These are phyloP conservation scores for Intubia oerlemansii DNA, from an alignment of 2,329 filamentous ascomycete species.

Conservation along the genomic window DNA sequence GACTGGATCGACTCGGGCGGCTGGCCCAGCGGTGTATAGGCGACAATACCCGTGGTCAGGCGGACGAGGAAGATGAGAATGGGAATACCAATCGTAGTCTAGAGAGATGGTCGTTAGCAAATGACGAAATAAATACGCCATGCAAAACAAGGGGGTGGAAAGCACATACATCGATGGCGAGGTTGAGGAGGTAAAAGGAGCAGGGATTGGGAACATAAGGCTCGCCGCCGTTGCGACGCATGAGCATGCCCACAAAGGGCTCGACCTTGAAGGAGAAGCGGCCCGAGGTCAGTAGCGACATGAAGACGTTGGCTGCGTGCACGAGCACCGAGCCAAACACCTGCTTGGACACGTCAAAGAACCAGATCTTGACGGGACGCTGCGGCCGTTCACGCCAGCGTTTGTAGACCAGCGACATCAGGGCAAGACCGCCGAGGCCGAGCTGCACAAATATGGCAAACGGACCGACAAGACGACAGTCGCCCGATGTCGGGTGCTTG, in stretches of 20 bases:
- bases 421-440: constrained; percentile 61
- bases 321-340: constrained; percentile 83
- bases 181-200: constrained; percentile 85
- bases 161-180: constrained; percentile 84
- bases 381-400: constrained; percentile 82
- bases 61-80: constrained; percentile 80
- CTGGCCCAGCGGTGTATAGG: constrained; percentile 55
- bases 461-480: constrained; percentile 72
- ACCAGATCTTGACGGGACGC: constrained; percentile 87
- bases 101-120: constrained; percentile 3
- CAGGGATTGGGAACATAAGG: constrained; percentile 71
- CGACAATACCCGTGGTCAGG: constrained; percentile 48
- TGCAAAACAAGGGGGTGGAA: constrained; percentile 1
- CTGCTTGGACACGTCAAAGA: constrained; percentile 94
- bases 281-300: constrained; percentile 88
- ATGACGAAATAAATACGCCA: background rate
- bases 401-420: constrained; percentile 81
- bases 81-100: constrained; percentile 92
- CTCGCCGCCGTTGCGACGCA: constrained; percentile 17
- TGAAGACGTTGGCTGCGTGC: constrained; percentile 81
- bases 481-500: constrained; percentile 29
- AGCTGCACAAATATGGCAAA: constrained; percentile 85
- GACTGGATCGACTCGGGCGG: constrained; percentile 79
- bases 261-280: constrained; percentile 48
- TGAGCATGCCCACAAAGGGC: too few species aligned